phyloP scores from a whole-genome alignment of 2,329 filamentous ascomycete genomes.

The Aspergillus amoenus region DNA sequence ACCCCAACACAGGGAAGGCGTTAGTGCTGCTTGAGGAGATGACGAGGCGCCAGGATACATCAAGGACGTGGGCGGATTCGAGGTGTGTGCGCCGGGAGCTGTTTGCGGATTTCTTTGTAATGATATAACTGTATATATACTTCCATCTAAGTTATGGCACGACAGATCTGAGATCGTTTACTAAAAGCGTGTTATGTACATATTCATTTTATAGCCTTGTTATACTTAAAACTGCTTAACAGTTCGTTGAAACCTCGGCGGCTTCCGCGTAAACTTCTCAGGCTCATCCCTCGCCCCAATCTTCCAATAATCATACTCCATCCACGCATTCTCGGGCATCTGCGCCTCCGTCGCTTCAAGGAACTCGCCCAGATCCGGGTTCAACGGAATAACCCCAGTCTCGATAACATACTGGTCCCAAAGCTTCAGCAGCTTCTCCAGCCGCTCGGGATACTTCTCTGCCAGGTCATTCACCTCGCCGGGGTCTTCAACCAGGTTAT shows the following conservation, averaged over 20 bases:
- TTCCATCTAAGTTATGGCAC: not conserved
- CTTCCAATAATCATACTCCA: slow-evolving; percentile 66
- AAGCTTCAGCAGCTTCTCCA: slow-evolving; percentile 51
- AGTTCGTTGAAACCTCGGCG: slow-evolving; percentile 34
- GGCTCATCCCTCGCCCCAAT: slow-evolving; percentile 52
- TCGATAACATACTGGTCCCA: slow-evolving; percentile 62
- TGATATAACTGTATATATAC: slow-evolving; percentile 22
- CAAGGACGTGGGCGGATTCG: slow-evolving; percentile 36
- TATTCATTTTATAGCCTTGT: not conserved
- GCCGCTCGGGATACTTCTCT: slow-evolving; percentile 41
- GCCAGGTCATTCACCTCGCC: slow-evolving; percentile 52
- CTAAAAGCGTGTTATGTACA: not conserved
- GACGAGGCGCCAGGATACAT: slow-evolving; percentile 34
- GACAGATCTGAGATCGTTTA: not conserved
- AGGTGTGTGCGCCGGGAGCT: slow-evolving; percentile 33
- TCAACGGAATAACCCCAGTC: slow-evolving; percentile 60
- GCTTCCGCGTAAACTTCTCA: slow-evolving; percentile 43
- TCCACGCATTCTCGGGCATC: slow-evolving; percentile 66
- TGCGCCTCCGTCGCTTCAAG: slow-evolving; percentile 62
- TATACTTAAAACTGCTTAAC: slow-evolving; percentile 33
- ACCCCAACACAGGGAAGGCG: slow-evolving; percentile 33
- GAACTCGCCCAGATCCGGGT: slow-evolving; percentile 58
- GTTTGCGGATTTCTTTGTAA: slow-evolving; percentile 34
- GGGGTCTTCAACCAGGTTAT: slow-evolving; percentile 53
- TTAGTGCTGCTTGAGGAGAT: slow-evolving; percentile 34